Percentiles rank a stretch among this genome's conserved stretches.
Conservation (phyloP, 805 yeast genomes). For the Yamadazyma kitorensis region DNA sequence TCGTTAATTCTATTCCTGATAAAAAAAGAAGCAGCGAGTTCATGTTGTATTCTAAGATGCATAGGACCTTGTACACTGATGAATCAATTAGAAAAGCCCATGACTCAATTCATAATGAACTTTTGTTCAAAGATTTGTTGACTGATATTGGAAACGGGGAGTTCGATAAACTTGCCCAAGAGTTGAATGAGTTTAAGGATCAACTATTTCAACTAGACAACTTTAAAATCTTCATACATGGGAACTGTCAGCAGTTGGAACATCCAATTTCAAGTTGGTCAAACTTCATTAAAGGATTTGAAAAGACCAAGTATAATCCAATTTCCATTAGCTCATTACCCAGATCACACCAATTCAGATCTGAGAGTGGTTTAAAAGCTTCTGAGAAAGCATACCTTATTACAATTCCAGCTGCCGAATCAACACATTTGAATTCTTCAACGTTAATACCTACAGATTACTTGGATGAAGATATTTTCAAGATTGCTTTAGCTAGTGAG, state of each 20-base stretch:
- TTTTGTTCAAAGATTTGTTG: conserved; percentile 43
- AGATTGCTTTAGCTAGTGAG: conserved; percentile 69
- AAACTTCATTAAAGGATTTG: conserved; percentile 22
- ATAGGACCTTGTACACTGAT: conserved; percentile 49
- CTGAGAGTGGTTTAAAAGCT: conserved; percentile 55
- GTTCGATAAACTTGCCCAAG: conserved; percentile 43
- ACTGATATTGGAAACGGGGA: conserved; percentile 53
- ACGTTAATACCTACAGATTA: conserved; percentile 57
- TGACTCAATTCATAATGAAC: conserved; percentile 65
- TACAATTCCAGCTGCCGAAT: conserved; percentile 80
- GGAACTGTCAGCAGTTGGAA: conserved; percentile 55
- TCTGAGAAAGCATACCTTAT: conserved; percentile 57
- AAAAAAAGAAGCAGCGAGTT: conserved; percentile 59
- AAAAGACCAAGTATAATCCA: conserved; percentile 14
- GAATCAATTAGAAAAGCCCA: conserved; percentile 64
- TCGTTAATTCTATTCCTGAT: conserved; percentile 59
- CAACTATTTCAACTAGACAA: conserved; percentile 57
- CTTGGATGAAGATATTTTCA: conserved; percentile 55
- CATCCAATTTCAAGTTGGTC: conserved; percentile 63
- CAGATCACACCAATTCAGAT: conserved; percentile 49
- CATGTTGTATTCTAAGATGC: conserved; percentile 64
- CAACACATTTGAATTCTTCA: conserved; percentile 62
- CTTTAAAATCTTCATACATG: conserved; percentile 65
- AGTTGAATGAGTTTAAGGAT: conserved; percentile 50
- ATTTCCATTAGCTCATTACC: conserved; percentile 34